Conservation (phyloP, 495 filamentous ascomycete species). For the Trichoderma gamsii region DNA sequence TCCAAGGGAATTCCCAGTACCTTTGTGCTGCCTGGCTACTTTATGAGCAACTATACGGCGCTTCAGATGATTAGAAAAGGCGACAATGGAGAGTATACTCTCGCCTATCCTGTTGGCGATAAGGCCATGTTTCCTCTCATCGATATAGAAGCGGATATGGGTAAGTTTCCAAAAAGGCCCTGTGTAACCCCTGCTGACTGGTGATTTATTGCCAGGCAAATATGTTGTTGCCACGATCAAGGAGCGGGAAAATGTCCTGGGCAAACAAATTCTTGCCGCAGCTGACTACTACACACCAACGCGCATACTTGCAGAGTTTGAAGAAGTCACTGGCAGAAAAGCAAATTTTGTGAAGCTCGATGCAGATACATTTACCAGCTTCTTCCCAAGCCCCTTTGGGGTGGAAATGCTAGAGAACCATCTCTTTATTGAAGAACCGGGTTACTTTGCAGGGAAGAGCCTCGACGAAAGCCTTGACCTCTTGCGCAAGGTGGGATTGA, state of each 20-base stretch:
- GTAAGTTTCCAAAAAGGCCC: conserved; percentile 10
- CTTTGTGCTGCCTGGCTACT: conserved; percentile 53
- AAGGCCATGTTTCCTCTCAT: conserved; percentile 46
- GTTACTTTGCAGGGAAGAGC: conserved; percentile 44
- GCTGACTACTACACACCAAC: conserved; percentile 45
- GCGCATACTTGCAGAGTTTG: conserved; percentile 44
- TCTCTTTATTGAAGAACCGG: conserved; percentile 41
- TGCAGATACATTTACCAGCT: conserved; percentile 40
- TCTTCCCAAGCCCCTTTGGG: conserved; percentile 36
- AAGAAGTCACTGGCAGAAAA: conserved; percentile 40
- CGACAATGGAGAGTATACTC: conserved; percentile 30
- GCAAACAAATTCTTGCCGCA: conserved; percentile 37
- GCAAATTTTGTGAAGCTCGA: conserved; percentile 39
- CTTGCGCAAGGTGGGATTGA: too few species aligned
- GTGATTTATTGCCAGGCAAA: conserved; percentile 31
- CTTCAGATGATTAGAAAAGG: conserved; percentile 25
- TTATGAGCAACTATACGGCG: conserved; percentile 46
- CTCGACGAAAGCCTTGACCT: conserved; percentile 28
- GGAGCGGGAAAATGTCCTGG: conserved; percentile 33
- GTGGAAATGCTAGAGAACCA: conserved; percentile 52
- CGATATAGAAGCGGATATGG: conserved; percentile 47
- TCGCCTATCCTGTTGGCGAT: conserved; percentile 34
- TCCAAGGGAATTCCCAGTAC: conserved; percentile 41
- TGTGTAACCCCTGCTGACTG: not conserved
- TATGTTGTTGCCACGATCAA: conserved; percentile 48